Conservation (phyloP, 2,329 filamentous ascomycete genomes). For the Aureobasidium lini region DNA sequence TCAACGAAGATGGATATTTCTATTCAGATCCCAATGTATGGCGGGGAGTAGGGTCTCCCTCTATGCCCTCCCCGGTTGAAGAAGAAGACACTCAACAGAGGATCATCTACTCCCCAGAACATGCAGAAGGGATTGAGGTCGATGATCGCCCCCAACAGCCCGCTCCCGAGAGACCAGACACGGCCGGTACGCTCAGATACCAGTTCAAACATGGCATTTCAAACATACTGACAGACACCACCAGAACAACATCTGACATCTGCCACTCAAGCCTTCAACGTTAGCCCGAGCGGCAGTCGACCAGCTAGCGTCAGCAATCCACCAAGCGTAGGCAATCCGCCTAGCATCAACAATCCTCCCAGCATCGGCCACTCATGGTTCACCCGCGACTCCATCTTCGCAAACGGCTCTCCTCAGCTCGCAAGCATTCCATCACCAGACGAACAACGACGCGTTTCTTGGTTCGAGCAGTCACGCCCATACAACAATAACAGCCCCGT, state of each 20-base stretch:
- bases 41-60: not conserved
- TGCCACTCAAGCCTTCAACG: not conserved
- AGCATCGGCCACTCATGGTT: conserved; percentile 2
- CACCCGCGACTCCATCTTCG: not conserved
- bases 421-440: not conserved
- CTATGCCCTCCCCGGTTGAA: not conserved
- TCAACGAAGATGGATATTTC: not conserved
- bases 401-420: not conserved
- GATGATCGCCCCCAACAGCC: not conserved
- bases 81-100: not conserved
- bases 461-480: not conserved
- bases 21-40: not conserved
- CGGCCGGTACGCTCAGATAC: not conserved
- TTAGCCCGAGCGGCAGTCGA: not conserved
- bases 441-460: not conserved
- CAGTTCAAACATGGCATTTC: too few relatives aligned
- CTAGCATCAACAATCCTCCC: not conserved
- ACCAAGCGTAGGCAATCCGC: not conserved
- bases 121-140: not conserved
- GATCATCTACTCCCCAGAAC: not conserved
- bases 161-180: not conserved
- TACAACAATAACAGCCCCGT: not conserved
- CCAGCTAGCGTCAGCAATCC: not conserved
- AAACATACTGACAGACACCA: not conserved
- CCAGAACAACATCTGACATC: not conserved